Conservation (phyloP, 192 early-diverging fungal genomes). For the Nowakowskiella sp. region DNA sequence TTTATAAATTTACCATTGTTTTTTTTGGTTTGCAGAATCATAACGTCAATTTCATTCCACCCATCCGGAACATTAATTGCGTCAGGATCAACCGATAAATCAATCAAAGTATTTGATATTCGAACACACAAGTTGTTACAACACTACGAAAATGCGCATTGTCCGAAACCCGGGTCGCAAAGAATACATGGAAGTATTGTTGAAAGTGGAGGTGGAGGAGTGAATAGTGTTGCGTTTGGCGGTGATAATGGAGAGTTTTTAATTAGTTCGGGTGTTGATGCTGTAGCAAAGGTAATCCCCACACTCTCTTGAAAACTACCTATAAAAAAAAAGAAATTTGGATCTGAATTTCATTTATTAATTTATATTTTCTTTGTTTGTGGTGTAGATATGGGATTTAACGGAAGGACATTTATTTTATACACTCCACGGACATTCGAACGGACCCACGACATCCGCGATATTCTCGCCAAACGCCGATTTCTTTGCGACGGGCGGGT, state of each 20-base stretch:
- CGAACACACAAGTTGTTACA: slow-evolving; percentile 54
- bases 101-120: slow-evolving; percentile 51
- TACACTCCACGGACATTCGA: slow-evolving; percentile 51
- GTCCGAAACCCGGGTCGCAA: not conserved
- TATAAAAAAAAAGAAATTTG: not conserved
- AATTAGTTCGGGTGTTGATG: slow-evolving; percentile 48
- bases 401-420: slow-evolving; percentile 57
- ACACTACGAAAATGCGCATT: slow-evolving; percentile 49
- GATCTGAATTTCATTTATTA: slow-evolving; percentile 9
- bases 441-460: slow-evolving; percentile 49
- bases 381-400: slow-evolving; percentile 47
- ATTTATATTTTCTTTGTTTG: not conserved
- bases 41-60: slow-evolving; percentile 44
- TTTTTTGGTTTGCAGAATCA: slow-evolving; percentile 26
- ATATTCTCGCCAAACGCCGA: slow-evolving; percentile 45
- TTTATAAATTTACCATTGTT: not conserved
- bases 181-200: slow-evolving; percentile 7
- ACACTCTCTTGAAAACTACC: too few relatives aligned
- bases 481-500: slow-evolving; percentile 51
- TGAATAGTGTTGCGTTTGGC: slow-evolving; percentile 53
- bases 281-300: slow-evolving; percentile 39
- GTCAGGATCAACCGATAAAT: slow-evolving; percentile 40
- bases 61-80: slow-evolving; percentile 45
- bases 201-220: slow-evolving; percentile 27
- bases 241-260: slow-evolving; percentile 45